Conservation (phyloP, 2,329 filamentous ascomycete species). For the Nemania sp. region DNA sequence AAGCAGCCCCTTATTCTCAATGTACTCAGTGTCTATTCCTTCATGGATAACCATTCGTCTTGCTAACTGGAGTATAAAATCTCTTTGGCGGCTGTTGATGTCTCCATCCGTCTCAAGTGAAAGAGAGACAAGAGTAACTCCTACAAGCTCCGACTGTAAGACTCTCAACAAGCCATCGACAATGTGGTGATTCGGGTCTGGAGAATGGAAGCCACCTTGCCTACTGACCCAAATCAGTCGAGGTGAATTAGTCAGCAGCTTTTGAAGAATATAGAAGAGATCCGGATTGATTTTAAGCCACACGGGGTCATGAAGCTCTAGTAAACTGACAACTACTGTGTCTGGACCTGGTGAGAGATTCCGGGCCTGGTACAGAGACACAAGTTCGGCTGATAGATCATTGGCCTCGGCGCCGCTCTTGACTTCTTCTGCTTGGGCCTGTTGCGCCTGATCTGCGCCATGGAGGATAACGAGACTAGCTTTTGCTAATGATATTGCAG, state of each 20-base stretch:
- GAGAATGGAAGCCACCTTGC: not conserved
- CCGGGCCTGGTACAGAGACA: not conserved
- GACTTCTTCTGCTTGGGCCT: not conserved
- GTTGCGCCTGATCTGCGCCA: not conserved
- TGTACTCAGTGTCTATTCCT: not conserved
- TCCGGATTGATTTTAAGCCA: not conserved
- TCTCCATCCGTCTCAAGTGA: not conserved
- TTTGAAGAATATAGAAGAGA: not conserved
- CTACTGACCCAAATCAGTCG: not conserved
- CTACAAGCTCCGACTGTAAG: not conserved
- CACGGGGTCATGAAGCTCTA: not conserved
- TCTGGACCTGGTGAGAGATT: not conserved
- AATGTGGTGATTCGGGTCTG: not conserved
- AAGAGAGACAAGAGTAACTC: not conserved
- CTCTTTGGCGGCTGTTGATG: not conserved
- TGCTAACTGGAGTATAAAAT: not conserved
- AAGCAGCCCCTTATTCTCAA: not conserved
- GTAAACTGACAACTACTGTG: not conserved
- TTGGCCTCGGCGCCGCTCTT: not conserved
- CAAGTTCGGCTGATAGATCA: not conserved
- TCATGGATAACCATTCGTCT: not conserved
- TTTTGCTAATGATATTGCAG: not conserved
- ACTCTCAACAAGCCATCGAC: not conserved
- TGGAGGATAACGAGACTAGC: not conserved
- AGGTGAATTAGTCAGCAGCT: not conserved